phyloP scores from a whole-genome alignment of 345 rosid species.

The Crucihimalaya himalaica region DNA sequence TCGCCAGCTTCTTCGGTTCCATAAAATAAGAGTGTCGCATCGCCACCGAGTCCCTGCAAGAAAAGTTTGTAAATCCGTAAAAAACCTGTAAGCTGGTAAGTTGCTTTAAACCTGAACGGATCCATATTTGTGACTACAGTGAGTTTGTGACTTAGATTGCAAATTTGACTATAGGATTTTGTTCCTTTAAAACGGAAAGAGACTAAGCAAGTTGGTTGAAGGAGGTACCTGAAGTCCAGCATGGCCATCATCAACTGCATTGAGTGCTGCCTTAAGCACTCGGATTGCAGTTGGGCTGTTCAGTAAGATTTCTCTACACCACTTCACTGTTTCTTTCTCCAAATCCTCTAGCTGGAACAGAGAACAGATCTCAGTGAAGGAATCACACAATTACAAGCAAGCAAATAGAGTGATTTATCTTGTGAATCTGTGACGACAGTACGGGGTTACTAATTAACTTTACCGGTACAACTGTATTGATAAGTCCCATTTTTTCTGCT shows the following conservation, averaged over 20 bases:
- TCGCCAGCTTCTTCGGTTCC: slow-evolving; percentile 83
- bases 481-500: slow-evolving; percentile 96
- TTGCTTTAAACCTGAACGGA: background rate
- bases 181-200: background rate
- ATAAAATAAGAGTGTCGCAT: slow-evolving; percentile 85
- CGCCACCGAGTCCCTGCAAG: slow-evolving; percentile 75
- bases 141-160: background rate
- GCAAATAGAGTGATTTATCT: background rate
- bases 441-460: background rate
- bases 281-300: slow-evolving; percentile 95
- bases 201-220: background rate
- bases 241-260: slow-evolving; percentile 93
- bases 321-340: slow-evolving; percentile 84
- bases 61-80: background rate
- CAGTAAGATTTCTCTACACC: slow-evolving; percentile 87
- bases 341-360: slow-evolving; percentile 62
- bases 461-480: slow-evolving; percentile 83
- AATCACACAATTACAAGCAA: background rate
- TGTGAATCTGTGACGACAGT: background rate
- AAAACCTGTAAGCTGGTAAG: background rate
- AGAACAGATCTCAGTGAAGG: slow-evolving; percentile 9
- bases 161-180: background rate
- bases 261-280: slow-evolving; percentile 85
- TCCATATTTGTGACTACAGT: background rate
- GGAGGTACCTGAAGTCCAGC: slow-evolving; percentile 81